Evolutionary conservation across 2,329 filamentous ascomycete species (phyloP).

Genomic region (Claviceps citrina): DNA sequence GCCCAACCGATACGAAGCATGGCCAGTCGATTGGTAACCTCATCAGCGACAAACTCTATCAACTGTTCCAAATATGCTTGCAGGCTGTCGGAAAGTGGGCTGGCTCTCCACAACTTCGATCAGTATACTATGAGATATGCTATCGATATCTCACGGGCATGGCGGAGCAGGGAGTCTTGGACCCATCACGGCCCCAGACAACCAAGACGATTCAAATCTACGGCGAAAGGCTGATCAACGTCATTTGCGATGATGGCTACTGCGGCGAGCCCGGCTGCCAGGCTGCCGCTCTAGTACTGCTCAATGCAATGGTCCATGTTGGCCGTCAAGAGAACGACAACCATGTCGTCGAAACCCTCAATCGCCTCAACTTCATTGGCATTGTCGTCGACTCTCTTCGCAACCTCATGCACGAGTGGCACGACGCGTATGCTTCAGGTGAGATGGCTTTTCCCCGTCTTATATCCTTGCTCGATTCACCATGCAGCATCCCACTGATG

Average conservation of each 20-base stretch:
- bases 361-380: slow-evolving; percentile 77
- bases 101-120: slow-evolving; percentile 55
- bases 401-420: slow-evolving; percentile 58
- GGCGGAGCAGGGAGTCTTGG: slow-evolving; percentile 34
- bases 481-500: not conserved
- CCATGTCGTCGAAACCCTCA: slow-evolving; percentile 63
- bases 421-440: slow-evolving; percentile 40
- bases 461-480: not conserved
- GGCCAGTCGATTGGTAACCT: slow-evolving; percentile 46
- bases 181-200: slow-evolving; percentile 40
- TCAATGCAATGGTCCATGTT: slow-evolving; percentile 61
- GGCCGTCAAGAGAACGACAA: slow-evolving; percentile 56
- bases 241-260: slow-evolving; percentile 86
- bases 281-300: slow-evolving; percentile 70
- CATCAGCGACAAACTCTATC: slow-evolving; percentile 76
- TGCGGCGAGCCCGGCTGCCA: slow-evolving; percentile 69
- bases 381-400: slow-evolving; percentile 81
- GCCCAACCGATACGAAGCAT: slow-evolving; percentile 26
- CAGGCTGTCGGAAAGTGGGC: slow-evolving; percentile 62
- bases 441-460: slow-evolving; percentile 13
- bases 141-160: slow-evolving; percentile 70
- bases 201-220: slow-evolving; percentile 54
- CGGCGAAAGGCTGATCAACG: slow-evolving; percentile 68
- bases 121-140: slow-evolving; percentile 82
- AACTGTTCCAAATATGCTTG: slow-evolving; percentile 78